phyloP scores from a whole-genome alignment of 1,284 basidiomycete genomes.

The Cerioporus squamosus region DNA sequence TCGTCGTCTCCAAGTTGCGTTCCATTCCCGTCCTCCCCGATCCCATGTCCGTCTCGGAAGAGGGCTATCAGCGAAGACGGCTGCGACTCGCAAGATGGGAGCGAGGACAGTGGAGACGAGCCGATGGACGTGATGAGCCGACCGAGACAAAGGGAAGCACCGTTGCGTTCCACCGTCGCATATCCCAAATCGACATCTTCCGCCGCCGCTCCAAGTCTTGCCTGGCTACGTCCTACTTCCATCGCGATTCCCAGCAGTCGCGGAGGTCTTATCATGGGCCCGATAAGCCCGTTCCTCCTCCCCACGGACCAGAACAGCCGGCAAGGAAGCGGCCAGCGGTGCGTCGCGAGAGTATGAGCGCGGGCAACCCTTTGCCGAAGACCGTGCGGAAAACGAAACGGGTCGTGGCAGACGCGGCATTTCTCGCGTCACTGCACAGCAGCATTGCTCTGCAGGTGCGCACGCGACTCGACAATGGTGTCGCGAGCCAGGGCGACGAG shows the following conservation, averaged over 20 bases:
- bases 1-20: constrained; percentile 21
- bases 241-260: neutral
- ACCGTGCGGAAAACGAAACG: constrained; percentile 40
- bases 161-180: constrained; percentile 7
- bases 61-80: constrained; percentile 17
- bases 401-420: constrained; percentile 42
- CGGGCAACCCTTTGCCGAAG: constrained; percentile 31
- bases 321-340: constrained; percentile 9
- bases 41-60: constrained; percentile 26
- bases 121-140: neutral
- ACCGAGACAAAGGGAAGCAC: constrained; percentile 3
- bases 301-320: neutral
- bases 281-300: constrained; percentile 1
- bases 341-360: constrained; percentile 28
- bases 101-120: constrained; percentile 2
- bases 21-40: constrained; percentile 35
- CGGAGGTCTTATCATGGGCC: neutral
- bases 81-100: constrained; percentile 1
- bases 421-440: constrained; percentile 44
- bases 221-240: too few relatives aligned
- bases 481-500: constrained; percentile 10
- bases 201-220: constrained; percentile 29
- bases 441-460: constrained; percentile 37
- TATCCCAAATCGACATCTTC: constrained; percentile 26
- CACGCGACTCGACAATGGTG: constrained; percentile 3